Evolutionary conservation across 345 rosid genomes (phyloP).

Genomic region (Gossypium stocksii): DNA sequence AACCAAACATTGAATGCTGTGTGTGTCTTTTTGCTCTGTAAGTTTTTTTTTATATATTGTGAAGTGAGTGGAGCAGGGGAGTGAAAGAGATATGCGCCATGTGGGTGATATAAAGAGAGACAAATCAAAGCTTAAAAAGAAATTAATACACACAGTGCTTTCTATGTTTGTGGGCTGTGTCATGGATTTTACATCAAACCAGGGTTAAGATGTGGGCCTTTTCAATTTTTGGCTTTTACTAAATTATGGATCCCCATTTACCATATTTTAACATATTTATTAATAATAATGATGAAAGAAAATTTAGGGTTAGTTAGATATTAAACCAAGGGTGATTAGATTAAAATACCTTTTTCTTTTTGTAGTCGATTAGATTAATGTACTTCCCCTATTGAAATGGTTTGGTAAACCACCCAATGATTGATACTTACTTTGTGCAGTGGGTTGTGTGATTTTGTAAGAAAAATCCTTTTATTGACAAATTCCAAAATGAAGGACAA

Average conservation of each 20-base stretch:
- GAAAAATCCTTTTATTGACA: background rate
- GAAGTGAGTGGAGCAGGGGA: background rate
- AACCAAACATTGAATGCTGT: conserved; percentile 23
- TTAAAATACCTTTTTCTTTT: too few relatives aligned
- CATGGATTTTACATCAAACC: background rate
- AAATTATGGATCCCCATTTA: too few relatives aligned
- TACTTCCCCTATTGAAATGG: background rate
- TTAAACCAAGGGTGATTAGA: background rate
- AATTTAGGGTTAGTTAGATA: too few relatives aligned
- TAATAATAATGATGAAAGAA: too few relatives aligned
- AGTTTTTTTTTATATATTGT: background rate
- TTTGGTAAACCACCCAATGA: background rate
- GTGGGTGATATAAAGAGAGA: background rate
- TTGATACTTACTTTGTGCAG: background rate
- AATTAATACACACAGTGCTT: background rate
- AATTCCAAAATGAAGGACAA: background rate
- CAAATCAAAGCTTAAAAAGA: background rate
- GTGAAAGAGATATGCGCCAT: conserved; percentile 6
- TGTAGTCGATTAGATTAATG: background rate
- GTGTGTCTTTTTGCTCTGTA: background rate
- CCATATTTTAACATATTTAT: too few relatives aligned
- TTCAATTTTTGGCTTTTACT: background rate
- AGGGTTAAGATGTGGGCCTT: background rate
- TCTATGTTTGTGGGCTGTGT: background rate
- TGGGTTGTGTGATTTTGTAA: background rate